Conservation (phyloP, 2,329 filamentous ascomycete genomes). For the Ceratocystis harringtonii region DNA sequence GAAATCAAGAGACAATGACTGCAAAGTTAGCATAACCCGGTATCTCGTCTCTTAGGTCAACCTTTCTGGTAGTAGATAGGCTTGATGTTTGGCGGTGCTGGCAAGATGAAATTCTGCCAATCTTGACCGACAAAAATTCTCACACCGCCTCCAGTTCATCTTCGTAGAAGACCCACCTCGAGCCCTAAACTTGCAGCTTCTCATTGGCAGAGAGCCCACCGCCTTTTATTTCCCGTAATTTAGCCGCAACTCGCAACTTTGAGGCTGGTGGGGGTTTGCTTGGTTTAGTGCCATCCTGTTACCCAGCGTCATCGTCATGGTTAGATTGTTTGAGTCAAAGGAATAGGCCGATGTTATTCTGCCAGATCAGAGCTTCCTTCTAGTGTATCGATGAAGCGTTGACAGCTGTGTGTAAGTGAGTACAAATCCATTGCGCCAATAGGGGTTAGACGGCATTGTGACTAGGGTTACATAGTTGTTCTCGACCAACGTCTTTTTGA, state of each 20-base stretch:
- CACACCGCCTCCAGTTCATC: slow-evolving; percentile 25
- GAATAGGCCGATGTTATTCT: slow-evolving; percentile 4
- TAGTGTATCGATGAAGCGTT: not conserved
- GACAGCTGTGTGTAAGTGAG: not conserved
- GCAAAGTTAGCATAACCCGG: not conserved
- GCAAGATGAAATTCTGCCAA: slow-evolving; percentile 26
- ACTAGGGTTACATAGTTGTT: not conserved
- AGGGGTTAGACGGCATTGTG: not conserved
- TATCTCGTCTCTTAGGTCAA: not conserved
- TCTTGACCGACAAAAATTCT: slow-evolving; percentile 30
- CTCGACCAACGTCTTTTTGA: no score
- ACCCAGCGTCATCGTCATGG: slow-evolving; percentile 5
- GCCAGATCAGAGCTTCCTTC: slow-evolving; percentile 9
- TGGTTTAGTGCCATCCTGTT: not conserved
- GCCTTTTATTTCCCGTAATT: slow-evolving; percentile 13
- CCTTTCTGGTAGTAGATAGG: not conserved
- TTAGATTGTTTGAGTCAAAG: not conserved
- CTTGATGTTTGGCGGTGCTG: slow-evolving; percentile 6
- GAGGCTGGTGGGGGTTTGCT: slow-evolving; percentile 9
- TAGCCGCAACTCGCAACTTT: slow-evolving; percentile 6
- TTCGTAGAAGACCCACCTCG: not conserved
- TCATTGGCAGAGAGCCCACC: slow-evolving; percentile 15
- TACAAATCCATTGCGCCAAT: not conserved
- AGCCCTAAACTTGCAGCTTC: not conserved
- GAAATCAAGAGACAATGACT: not conserved